A percentile compares a stretch with the other conserved stretches of the same genome.
phyloP scores from a whole-genome alignment of 225 moss, liverwort and hornwort species.

The Physcomitrellopsis africana region DNA sequence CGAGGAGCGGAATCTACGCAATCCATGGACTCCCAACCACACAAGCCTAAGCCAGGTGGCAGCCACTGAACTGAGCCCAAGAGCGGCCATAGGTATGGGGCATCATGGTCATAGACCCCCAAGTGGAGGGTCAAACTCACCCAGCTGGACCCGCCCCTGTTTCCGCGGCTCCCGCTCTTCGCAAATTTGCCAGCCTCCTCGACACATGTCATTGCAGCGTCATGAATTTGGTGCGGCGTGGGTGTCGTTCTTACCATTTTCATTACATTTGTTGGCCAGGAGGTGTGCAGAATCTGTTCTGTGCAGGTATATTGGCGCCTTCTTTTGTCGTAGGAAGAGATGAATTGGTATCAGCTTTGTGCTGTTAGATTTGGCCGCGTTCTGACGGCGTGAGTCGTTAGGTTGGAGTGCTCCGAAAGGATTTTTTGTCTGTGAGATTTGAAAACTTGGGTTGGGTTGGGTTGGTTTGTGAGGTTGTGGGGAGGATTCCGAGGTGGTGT shows the following conservation, averaged over 20 bases:
- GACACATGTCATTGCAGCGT: neutral
- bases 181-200: neutral
- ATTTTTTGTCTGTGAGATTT: neutral
- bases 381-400: neutral
- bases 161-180: neutral
- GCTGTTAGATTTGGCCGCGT: neutral
- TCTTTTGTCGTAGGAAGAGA: neutral
- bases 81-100: neutral
- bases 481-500: neutral
- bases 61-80: conserved; percentile 15
- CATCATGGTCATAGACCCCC: conserved; percentile 18
- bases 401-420: neutral
- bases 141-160: conserved; percentile 14
- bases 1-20: too few species aligned
- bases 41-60: conserved; percentile 24
- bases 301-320: too few species aligned
- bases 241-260: neutral
- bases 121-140: too few species aligned
- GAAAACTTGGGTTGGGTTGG: neutral
- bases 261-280: too few species aligned
- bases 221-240: neutral
- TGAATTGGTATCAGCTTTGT: neutral
- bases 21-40: too few species aligned
- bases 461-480: neutral
- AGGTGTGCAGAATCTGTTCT: too few species aligned